Percentiles rank a stretch among this genome's conserved stretches.
These are phyloP conservation scores for Escovopsis sp. DNA, from an alignment of 2,329 filamentous ascomycete species.

Conservation along the genomic window DNA sequence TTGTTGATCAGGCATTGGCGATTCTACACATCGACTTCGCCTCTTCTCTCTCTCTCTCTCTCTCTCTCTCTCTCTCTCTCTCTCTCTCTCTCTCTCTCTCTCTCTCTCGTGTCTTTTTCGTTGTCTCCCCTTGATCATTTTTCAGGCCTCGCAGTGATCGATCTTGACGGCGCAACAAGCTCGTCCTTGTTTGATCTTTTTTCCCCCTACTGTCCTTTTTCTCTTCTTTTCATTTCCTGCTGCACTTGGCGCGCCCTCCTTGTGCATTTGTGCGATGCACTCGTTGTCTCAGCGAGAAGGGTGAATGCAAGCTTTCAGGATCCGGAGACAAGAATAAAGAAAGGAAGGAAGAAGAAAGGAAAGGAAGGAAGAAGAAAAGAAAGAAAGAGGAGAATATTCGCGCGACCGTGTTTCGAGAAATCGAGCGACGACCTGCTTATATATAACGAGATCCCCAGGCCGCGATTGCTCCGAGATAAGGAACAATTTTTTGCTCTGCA, in stretches of 20 bases:
- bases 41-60: background rate
- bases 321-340: background rate
- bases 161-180: too few species aligned
- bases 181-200: too few species aligned
- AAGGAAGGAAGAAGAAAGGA: too few species aligned
- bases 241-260: background rate
- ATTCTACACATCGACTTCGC: background rate
- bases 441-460: conserved; percentile 6
- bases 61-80: conserved; percentile 1
- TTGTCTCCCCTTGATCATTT: background rate
- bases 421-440: conserved; percentile 2
- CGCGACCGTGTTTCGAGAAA: too few species aligned
- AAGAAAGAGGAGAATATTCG: too few species aligned
- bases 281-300: conserved; percentile 1
- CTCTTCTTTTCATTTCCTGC: background rate
- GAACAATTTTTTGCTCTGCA: conserved; percentile 4
- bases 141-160: background rate
- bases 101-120: background rate
- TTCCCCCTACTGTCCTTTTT: background rate
- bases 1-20: too few species aligned
- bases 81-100: background rate
- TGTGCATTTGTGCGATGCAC: conserved; percentile 4
- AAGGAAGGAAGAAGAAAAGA: too few species aligned
- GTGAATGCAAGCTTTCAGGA: background rate
- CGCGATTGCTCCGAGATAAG: conserved; percentile 5